These are phyloP conservation scores for Neurospora sp. DNA, from an alignment of 495 filamentous ascomycete genomes.

Conservation along the genomic window DNA sequence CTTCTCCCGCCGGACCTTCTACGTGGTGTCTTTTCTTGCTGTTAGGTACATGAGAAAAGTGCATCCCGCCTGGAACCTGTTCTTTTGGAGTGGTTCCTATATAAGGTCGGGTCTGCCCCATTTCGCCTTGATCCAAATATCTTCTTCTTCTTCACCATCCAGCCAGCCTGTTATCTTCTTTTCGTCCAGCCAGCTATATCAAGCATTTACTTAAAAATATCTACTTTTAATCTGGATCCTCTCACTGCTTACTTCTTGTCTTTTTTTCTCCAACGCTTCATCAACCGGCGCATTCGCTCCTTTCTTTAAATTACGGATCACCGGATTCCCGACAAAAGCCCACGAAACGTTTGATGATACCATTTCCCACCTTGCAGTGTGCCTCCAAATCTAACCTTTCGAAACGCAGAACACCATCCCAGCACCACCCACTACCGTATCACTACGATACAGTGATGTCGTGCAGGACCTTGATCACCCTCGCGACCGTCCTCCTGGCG, in stretches of 20 bases:
- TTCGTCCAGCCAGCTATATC: neutral
- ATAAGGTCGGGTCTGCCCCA: neutral
- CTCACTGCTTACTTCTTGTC: neutral
- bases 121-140: neutral
- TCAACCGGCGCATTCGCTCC: neutral
- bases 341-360: neutral
- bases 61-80: neutral
- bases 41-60: neutral
- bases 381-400: neutral
- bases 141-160: neutral
- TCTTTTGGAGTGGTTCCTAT: neutral
- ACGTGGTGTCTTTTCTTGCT: neutral
- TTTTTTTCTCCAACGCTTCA: neutral
- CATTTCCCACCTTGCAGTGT: neutral
- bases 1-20: neutral
- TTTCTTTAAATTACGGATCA: neutral
- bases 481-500: neutral
- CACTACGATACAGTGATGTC: neutral
- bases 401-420: neutral
- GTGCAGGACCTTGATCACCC: neutral
- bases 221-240: neutral
- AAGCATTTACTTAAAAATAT: neutral
- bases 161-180: neutral
- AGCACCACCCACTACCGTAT: neutral
- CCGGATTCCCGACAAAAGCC: neutral